Evolutionary conservation across 495 filamentous ascomycete species (phyloP).

Genomic region (Talaromyces trachyspermus): DNA sequence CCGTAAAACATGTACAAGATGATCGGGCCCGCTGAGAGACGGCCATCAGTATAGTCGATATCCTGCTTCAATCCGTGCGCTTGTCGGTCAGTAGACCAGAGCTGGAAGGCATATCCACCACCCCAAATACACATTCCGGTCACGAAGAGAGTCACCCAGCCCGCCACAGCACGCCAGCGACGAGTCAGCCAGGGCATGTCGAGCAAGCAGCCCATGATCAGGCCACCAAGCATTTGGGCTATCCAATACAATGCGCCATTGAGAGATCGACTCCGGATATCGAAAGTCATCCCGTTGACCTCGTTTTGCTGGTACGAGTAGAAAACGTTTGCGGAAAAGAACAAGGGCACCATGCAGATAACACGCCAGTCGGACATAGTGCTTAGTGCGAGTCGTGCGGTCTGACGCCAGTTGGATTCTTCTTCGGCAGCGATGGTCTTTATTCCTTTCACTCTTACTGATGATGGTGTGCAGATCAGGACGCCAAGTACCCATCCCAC

Average conservation of each 20-base stretch:
- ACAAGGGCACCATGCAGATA: conserved; percentile 42
- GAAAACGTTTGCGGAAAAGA: conserved; percentile 67
- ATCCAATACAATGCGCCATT: conserved; percentile 49
- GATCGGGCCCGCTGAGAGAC: conserved; percentile 39
- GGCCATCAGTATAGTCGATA: conserved; percentile 27
- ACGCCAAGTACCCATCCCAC: conserved; percentile 44
- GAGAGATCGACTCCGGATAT: conserved; percentile 40
- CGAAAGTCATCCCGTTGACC: conserved; percentile 42
- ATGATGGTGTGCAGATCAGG: conserved; percentile 37
- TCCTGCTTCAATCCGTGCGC: conserved; percentile 27
- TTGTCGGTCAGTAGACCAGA: conserved; percentile 25
- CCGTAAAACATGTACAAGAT: conserved; percentile 51
- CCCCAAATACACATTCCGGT: conserved; percentile 46
- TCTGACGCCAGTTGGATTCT: conserved; percentile 27
- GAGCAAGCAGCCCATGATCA: conserved; percentile 42
- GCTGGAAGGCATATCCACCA: conserved; percentile 46
- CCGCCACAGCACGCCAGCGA: conserved; percentile 32
- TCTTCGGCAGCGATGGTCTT: conserved; percentile 17
- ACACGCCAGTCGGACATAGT: conserved; percentile 33
- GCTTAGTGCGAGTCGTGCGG: conserved; percentile 49
- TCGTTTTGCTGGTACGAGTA: conserved; percentile 66
- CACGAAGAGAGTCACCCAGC: conserved; percentile 40
- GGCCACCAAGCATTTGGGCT: conserved; percentile 45
- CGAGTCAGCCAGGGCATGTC: conserved; percentile 35
- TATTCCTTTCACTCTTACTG: conserved; percentile 58